Base-by-base conservation (phyloP, 139 green algal species). In the Pseudopediastrum boryanum region DNA sequence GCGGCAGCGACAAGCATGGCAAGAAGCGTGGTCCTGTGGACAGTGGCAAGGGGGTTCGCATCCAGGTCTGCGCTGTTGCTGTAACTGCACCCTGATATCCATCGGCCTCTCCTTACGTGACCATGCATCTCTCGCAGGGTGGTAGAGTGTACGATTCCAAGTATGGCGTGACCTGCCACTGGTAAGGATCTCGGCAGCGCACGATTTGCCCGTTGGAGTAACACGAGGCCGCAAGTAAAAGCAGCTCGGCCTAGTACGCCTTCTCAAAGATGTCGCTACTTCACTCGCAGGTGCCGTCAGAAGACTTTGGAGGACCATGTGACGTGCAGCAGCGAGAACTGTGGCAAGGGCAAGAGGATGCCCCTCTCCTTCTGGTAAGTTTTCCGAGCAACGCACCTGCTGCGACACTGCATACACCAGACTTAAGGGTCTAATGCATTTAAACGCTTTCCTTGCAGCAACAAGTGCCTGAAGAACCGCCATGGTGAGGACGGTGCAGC, bases 251-350 rank as follows among this genome's bases (percentile, higher is more conserved):
- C n/a, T n/a, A n/a, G n/a, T n/a, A n/a, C n/a, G n/a, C n/a, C n/a
- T n/a, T n/a, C n/a, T n/a, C n/a, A n/a, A n/a, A n/a, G n/a, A n/a
- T n/a, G n/a, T n/a, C n/a, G n/a, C n/a, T n/a, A n/a, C n/a, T 6
- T 27, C 54, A 23, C 9, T 3, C 67, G 41, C 84, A 86, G 80
- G 80, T 89, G 89, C 84, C 89, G 92, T 35, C 92, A 96, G 81
- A 96, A 96, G 81, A 96, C 91, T n/a, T 81, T 96, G 44, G 89
- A 92, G 71, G 78, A 89, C 33, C 83, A 95, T 68, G 87, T 96
- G 0, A 89, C 75, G 9, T 96, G 92, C 88, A 92, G 82, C 12
- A 52, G 78, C 59, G n/a, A 77, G 1, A 42, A 66, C 19, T 95
- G 92, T 66, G 85, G 86, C 48, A 77, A 77, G 35, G 85, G 91